These are phyloP conservation scores for Cyclotella distinguenda DNA, from an alignment of 108 stramenopile genomes.

Conservation along the genomic window DNA sequence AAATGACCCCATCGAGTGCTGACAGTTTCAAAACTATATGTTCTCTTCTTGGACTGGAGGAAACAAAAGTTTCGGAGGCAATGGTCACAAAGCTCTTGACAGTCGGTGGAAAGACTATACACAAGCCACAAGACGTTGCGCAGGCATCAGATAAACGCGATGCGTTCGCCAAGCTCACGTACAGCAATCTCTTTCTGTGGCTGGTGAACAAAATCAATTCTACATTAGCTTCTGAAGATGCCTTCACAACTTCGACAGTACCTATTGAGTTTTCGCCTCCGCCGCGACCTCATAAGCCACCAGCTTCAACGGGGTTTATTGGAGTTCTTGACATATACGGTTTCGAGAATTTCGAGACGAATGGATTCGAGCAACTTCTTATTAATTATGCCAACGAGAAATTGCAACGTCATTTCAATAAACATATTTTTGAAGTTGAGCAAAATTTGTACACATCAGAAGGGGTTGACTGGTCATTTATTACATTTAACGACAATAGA, in stretches of 20 bases:
- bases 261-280: conserved; percentile 39
- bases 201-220: conserved; percentile 84
- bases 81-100: conserved; percentile 78
- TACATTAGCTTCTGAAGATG: conserved; percentile 52
- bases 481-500: conserved; percentile 97
- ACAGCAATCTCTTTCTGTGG: conserved; percentile 91
- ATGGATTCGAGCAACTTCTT: conserved; percentile 94
- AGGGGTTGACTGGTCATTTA: conserved; percentile 96
- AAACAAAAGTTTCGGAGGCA: conserved; percentile 65
- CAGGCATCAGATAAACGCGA: conserved; percentile 92
- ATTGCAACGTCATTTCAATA: conserved; percentile 93
- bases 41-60: conserved; percentile 65
- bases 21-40: conserved; percentile 67
- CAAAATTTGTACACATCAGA: conserved; percentile 89
- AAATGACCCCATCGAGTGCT: conserved; percentile 47
- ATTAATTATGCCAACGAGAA: conserved; percentile 97
- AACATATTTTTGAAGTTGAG: conserved; percentile 94
- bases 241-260: neutral
- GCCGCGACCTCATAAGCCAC: conserved; percentile 30
- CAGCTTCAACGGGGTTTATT: conserved; percentile 58
- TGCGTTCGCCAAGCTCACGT: conserved; percentile 92
- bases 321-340: conserved; percentile 98
- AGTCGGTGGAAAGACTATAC: conserved; percentile 78
- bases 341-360: conserved; percentile 93
- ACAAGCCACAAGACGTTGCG: conserved; percentile 71